phyloP scores from a whole-genome alignment of 1,284 basidiomycete genomes.

The Puccinia hordei region DNA sequence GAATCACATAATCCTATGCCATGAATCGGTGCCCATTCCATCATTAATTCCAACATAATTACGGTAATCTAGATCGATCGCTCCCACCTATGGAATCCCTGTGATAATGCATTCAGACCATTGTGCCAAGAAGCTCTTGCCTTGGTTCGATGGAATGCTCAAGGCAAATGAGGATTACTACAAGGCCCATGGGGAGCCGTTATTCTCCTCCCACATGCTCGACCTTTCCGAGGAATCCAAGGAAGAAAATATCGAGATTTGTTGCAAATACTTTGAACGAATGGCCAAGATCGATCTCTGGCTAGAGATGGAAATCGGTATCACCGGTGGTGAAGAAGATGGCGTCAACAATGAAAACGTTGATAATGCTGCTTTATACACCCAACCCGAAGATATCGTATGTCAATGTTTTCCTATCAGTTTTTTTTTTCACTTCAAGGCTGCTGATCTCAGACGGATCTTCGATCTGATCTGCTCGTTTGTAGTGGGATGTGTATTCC shows the following conservation, averaged over 20 bases:
- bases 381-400: slow-evolving; percentile 88
- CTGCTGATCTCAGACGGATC: not conserved
- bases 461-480: not conserved
- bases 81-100: slow-evolving; percentile 63
- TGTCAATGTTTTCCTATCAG: not conserved
- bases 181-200: slow-evolving; percentile 82
- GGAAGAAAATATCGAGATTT: slow-evolving; percentile 93
- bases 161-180: slow-evolving; percentile 91
- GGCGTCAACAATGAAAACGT: slow-evolving; percentile 78
- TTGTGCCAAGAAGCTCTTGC: slow-evolving; percentile 96
- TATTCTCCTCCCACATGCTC: slow-evolving; percentile 95
- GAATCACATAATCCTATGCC: too few relatives aligned
- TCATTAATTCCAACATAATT: not conserved
- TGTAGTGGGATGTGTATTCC: slow-evolving; percentile 76
- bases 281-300: slow-evolving; percentile 87
- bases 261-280: slow-evolving; percentile 91
- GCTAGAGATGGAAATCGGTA: slow-evolving; percentile 99
- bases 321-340: slow-evolving; percentile 99
- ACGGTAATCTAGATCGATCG: slow-evolving; percentile 33
- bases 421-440: not conserved
- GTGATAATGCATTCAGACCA: slow-evolving; percentile 99
- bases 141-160: slow-evolving; percentile 99
- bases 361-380: slow-evolving; percentile 93
- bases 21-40: too few relatives aligned
- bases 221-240: slow-evolving; percentile 98